phyloP scores from a whole-genome alignment of 1,284 basidiomycete genomes.

The Ustilago curta region DNA sequence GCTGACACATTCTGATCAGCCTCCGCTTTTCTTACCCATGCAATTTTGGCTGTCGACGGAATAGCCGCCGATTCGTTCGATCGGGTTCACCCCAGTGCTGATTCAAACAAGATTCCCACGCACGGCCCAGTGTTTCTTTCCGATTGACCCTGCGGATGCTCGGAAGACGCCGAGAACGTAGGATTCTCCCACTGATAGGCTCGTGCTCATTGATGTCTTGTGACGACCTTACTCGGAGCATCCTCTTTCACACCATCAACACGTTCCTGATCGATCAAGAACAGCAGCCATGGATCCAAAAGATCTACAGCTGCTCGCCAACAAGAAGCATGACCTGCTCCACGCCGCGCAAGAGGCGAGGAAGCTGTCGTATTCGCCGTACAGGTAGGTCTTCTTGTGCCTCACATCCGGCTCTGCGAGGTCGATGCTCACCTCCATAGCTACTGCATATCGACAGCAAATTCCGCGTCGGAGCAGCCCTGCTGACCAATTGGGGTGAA shows the following conservation, averaged over 20 bases:
- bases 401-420: not conserved
- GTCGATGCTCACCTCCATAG: not conserved
- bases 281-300: slow-evolving; percentile 33
- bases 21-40: not conserved
- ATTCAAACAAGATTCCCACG: not conserved
- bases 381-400: slow-evolving; percentile 46
- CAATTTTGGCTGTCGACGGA: not conserved
- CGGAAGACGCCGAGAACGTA: slow-evolving; percentile 8
- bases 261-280: not conserved
- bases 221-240: not conserved
- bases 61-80: not conserved
- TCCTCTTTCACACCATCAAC: not conserved
- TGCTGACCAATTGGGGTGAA: slow-evolving; percentile 77
- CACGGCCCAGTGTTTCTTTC: slow-evolving; percentile 9
- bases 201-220: not conserved
- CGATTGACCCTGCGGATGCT: slow-evolving; percentile 1
- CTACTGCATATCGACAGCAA: slow-evolving; percentile 73
- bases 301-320: slow-evolving; percentile 38
- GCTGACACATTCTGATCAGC: slow-evolving; percentile 5
- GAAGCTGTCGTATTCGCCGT: slow-evolving; percentile 63
- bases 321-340: slow-evolving; percentile 52
- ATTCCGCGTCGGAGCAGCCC: slow-evolving; percentile 87
- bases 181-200: not conserved
- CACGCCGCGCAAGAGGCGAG: slow-evolving; percentile 58
- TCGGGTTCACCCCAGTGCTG: not conserved